Evolutionary conservation across 441 rosid species (phyloP), one percentile per base, ranked within the genome.

Genomic region (Hura crepitans): DNA sequence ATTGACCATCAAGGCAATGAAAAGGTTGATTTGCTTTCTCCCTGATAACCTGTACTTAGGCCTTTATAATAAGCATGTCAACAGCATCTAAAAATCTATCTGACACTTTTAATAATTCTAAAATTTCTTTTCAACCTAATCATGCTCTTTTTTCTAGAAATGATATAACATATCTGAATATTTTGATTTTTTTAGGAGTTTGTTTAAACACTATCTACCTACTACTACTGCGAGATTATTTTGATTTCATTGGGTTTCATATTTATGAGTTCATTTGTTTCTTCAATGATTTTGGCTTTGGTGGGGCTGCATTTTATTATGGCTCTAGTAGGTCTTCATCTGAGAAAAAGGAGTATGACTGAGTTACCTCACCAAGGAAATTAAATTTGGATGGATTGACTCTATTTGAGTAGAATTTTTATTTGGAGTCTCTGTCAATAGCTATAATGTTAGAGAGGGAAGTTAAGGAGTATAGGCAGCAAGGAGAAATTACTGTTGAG

Each of bases 101-200:
- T 46, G 81, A 68, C 60, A 95, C 81, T 78, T 92, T 92, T 33
- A 89, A 81, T 65, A 90, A 82, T 79, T 92, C 99, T 87, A 95
- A 92, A 79, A 95, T 90, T 74, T 90, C 92, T 84, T 90, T 89
- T 98, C 99, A 92, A 4, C 99, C 99, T 98, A 95, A 65, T 95
- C 99, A 81, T 95, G 99, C 87, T 95, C 99, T 79, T 95, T 90
- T 91, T 95, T 92, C 82, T 95, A 88, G 77, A 95, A 95, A 28
- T 96, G 96, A 80, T 95, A 97, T 45, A 95, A 72, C 10, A 97
- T 95, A 84, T 95, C 98, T 66, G 99, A 96, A 80, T 73, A 85
- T 81, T 96, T 96, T 10, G 98, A 83, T 78, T 92, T 96, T 78
- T 87, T 90, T 17, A 88, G 72, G 81, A 92, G 96, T 82, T 86